Percentiles rank a stretch among this genome's conserved stretches.
These are phyloP conservation scores for Picea sitchensis DNA, from an alignment of 75 land plant species.

Conservation along the genomic window DNA sequence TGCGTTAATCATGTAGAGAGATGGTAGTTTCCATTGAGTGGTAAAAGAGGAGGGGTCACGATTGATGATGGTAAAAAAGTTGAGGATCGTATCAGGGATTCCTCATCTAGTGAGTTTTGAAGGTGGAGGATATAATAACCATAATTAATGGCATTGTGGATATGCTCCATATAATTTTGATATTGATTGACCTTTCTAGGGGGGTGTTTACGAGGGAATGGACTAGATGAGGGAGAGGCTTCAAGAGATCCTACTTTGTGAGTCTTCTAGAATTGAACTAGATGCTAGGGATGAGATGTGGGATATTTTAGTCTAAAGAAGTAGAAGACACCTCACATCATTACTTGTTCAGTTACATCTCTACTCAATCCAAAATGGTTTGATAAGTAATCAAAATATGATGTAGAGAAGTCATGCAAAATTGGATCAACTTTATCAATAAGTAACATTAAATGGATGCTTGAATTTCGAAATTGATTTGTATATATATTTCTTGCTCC, in stretches of 20 bases:
- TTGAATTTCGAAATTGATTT: not conserved
- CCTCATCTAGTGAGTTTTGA: not conserved
- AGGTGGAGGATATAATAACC: not conserved
- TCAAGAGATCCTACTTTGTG: not conserved
- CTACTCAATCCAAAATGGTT: not conserved
- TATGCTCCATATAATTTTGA: not conserved
- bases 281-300: not conserved
- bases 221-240: not conserved
- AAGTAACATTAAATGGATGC: not conserved
- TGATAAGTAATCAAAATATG: not conserved
- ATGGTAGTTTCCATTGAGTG: no score
- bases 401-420: not conserved
- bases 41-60: no score
- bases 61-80: no score
- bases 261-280: not conserved
- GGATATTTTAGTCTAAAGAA: no score
- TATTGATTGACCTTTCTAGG: not conserved
- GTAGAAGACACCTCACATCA: not conserved
- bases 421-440: not conserved
- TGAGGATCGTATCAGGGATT: not conserved
- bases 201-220: not conserved
- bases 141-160: not conserved
- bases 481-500: not conserved
- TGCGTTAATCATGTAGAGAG: no score
- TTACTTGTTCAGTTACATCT: not conserved